Percentiles rank a stretch among this genome's conserved stretches.
phyloP scores from a whole-genome alignment of 1,284 basidiomycete genomes.

The Flammula alnicola region DNA sequence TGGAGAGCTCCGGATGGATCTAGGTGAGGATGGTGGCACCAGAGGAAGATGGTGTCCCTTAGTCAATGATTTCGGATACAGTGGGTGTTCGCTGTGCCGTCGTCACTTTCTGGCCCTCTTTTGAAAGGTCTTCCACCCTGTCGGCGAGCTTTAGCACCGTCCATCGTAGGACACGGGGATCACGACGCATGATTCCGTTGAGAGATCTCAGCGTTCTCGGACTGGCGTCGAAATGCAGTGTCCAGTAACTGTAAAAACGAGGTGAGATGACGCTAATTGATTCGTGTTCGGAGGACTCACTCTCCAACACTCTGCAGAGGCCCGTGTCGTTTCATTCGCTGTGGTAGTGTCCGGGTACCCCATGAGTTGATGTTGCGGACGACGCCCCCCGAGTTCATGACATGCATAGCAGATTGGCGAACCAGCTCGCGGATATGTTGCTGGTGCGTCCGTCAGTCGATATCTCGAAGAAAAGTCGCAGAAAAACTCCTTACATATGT shows the following conservation, averaged over 20 bases:
- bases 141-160: constrained; percentile 83
- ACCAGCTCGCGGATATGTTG: constrained; percentile 80
- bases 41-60: constrained; percentile 1
- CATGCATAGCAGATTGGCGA: constrained; percentile 70
- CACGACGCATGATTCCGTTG: constrained; percentile 69
- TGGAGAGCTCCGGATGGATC: too few relatives aligned
- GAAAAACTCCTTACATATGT: constrained; percentile 67
- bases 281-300: constrained; percentile 52
- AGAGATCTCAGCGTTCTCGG: constrained; percentile 70
- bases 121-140: constrained; percentile 68
- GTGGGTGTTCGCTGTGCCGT: constrained; percentile 8
- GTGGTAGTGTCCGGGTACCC: constrained; percentile 78
- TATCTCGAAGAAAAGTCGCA: neutral
- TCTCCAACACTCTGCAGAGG: constrained; percentile 72
- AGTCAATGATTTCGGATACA: constrained; percentile 26
- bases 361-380: constrained; percentile 79
- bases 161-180: constrained; percentile 84
- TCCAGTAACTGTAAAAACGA: constrained; percentile 75
- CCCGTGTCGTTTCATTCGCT: constrained; percentile 76
- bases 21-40: neutral
- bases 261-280: neutral
- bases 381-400: constrained; percentile 81
- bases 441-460: constrained; percentile 41
- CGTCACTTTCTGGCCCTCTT: constrained; percentile 37
- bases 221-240: constrained; percentile 87